Conservation (phyloP, 495 filamentous ascomycete genomes). For the Penicillium crystallinum region DNA sequence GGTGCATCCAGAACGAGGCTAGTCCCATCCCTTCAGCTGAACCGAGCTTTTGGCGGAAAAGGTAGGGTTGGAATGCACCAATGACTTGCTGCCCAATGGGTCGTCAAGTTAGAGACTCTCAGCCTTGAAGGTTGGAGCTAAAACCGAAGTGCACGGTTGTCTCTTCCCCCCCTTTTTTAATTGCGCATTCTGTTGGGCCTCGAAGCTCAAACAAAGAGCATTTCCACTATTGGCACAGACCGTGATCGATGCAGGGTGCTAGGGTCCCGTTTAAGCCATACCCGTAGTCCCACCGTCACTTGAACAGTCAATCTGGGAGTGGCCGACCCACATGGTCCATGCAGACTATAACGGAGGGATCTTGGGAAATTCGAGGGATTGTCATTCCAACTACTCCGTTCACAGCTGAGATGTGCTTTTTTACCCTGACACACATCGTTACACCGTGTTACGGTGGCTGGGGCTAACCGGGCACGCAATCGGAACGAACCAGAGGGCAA, state of each 20-base stretch:
- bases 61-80: background rate
- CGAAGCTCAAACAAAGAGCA: slow-evolving; percentile 23
- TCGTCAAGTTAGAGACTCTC: slow-evolving; percentile 7
- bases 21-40: slow-evolving; percentile 7
- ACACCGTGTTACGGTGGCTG: background rate
- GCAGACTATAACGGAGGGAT: background rate
- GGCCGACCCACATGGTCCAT: slow-evolving; percentile 5
- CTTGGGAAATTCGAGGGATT: too few species aligned
- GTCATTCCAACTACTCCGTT: too few species aligned
- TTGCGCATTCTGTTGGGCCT: background rate
- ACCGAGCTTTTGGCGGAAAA: background rate
- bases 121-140: slow-evolving; percentile 26
- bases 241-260: slow-evolving; percentile 41
- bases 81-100: background rate
- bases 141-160: slow-evolving; percentile 10
- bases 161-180: slow-evolving; percentile 6
- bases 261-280: slow-evolving; percentile 20
- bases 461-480: background rate
- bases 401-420: too few species aligned
- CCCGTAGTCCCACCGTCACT: slow-evolving; percentile 15
- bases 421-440: slow-evolving; percentile 2
- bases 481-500: slow-evolving; percentile 9
- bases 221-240: slow-evolving; percentile 18
- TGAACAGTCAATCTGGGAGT: slow-evolving; percentile 1
- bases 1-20: slow-evolving; percentile 25